These are phyloP conservation scores for Gnetum montanum DNA, from an alignment of 75 land plant genomes.

Conservation along the genomic window DNA sequence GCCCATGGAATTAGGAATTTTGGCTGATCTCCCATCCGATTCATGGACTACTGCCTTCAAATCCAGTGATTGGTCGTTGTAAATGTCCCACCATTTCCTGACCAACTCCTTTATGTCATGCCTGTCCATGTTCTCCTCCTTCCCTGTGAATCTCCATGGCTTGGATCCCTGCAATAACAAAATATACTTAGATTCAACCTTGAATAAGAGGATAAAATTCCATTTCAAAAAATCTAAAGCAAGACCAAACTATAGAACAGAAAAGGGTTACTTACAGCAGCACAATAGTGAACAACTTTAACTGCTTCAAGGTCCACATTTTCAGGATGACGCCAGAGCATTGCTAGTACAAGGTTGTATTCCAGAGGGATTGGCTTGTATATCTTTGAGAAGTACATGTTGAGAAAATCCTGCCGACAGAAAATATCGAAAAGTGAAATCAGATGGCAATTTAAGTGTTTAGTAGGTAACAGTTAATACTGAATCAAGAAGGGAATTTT, in stretches of 20 bases:
- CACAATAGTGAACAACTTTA: conserved; percentile 54
- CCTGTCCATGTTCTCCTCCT: conserved; percentile 61
- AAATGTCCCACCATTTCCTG: conserved; percentile 51
- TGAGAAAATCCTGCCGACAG: conserved; percentile 46
- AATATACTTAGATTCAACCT: neutral
- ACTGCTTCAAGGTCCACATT: conserved; percentile 33
- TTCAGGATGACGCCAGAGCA: conserved; percentile 56
- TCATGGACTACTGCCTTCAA: too few relatives aligned
- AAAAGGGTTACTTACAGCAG: conserved; percentile 29
- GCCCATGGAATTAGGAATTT: neutral
- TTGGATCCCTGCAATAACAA: conserved; percentile 60
- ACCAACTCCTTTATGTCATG: conserved; percentile 52
- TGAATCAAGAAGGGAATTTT: too few relatives aligned
- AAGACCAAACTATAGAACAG: neutral
- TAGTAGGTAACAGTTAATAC: too few relatives aligned
- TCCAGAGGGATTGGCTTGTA: conserved; percentile 34
- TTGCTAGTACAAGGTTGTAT: conserved; percentile 46
- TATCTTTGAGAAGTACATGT: conserved; percentile 36
- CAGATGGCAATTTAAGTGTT: too few relatives aligned
- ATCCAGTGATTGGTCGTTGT: conserved; percentile 37
- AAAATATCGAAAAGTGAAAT: too few relatives aligned
- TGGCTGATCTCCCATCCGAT: neutral
- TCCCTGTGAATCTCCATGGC: conserved; percentile 59
- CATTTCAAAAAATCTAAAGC: neutral
- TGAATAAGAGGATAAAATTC: neutral